These are phyloP conservation scores for Chlamydomonas schloesseri DNA, from an alignment of 139 green algal genomes.

Conservation along the genomic window DNA sequence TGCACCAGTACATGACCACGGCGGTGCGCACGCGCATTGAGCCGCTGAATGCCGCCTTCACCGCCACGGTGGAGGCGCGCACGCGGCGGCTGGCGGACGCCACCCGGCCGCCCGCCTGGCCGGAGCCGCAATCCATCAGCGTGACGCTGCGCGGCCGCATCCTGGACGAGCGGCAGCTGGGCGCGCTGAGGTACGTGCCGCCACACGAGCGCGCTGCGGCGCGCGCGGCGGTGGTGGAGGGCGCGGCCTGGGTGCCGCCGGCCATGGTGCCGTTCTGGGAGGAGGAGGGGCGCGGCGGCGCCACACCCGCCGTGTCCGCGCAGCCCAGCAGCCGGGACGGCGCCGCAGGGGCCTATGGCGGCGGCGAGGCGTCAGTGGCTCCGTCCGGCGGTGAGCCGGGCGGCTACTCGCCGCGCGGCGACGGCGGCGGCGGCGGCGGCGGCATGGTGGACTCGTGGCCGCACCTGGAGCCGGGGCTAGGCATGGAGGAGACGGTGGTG, in stretches of 20 bases:
- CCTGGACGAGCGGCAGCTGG: constrained; percentile 38
- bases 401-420: no score
- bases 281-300: no score
- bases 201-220: constrained; percentile 34
- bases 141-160: constrained; percentile 45
- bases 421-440: no score
- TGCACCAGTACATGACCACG: constrained; percentile 58
- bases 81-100: constrained; percentile 6
- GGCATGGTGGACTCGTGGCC: no score
- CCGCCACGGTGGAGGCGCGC: constrained; percentile 27
- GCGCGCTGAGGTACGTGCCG: constrained; percentile 45
- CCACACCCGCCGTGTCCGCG: no score
- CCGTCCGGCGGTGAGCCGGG: background rate
- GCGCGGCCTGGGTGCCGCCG: constrained; percentile 43
- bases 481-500: no score
- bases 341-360: background rate
- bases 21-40: constrained; percentile 38
- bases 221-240: constrained; percentile 24
- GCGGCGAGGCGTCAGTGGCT: background rate
- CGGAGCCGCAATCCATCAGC: constrained; percentile 43
- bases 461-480: no score
- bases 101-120: background rate
- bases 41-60: constrained; percentile 39
- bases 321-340: background rate
- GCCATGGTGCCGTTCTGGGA: constrained; percentile 43